Base-by-base conservation (phyloP, 345 rosid species). In the Cochlearia excelsa region DNA sequence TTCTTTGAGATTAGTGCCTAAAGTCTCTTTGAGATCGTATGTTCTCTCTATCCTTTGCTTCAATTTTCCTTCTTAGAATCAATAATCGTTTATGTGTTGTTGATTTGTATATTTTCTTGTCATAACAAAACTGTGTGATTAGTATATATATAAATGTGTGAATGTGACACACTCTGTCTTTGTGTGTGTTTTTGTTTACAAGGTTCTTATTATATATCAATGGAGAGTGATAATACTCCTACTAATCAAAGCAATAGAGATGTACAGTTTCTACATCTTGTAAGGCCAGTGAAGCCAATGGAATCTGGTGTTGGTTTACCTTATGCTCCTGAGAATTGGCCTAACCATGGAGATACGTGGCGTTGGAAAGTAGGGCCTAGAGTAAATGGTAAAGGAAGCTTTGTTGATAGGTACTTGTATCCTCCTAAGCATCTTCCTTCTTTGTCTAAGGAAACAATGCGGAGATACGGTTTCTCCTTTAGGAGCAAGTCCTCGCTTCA, bases 291-390 rank as follows among this genome's bases (percentile, higher is more conserved):
- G 9, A 71, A 16, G 1, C 81, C 85, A 0, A 52, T 78, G 54
- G 79, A 61, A 30, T 69, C 81, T 47, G 91, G 95, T 50, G 54
- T 51, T 47, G 95, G 91, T 16, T 59, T 84, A 70, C 95, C 91
- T 0, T 84, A 82, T 78, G 95, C 91, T 59, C 91, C 91, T 38
- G 70, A 61, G 7, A 74, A 85, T 69, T 85, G 84, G 84, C 92
- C 89, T 37, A 63, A 51, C 2, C 84, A 77, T 2, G 92, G 89
- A 55, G 92, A 83, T 67, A 73, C 45, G 39, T 81, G 91, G 88
- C 51, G 63, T 6, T 87, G 95, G 91, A 84, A 52, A 44, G 88
- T 74, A n/a, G 89, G 91, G 46, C 83, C 59, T 35, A 75, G 87
- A 65, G 44, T 75, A n/a, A 61, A 37, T 42, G 23, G 9, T 23